A percentile compares a stretch with the other conserved stretches of the same genome.
Evolutionary conservation across 148 eudicot genomes (phyloP).

Genomic region (Tetragonia tetragonoides): DNA sequence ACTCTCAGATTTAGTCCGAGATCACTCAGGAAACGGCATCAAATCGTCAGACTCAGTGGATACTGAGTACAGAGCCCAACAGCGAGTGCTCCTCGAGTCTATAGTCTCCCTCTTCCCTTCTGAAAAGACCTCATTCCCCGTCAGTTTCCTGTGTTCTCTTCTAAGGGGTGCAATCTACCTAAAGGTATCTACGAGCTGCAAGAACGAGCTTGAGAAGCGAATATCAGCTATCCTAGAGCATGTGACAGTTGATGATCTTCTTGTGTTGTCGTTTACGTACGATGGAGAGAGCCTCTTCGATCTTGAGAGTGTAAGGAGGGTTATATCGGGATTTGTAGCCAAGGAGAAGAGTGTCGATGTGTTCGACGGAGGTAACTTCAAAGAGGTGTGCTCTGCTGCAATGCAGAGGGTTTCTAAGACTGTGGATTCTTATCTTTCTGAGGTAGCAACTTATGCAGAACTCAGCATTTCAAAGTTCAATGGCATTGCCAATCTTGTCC

Average conservation of each 20-base stretch:
- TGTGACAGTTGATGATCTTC: conserved; percentile 72
- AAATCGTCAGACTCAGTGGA: conserved; percentile 24
- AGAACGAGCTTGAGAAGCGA: conserved; percentile 74
- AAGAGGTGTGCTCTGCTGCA: conserved; percentile 59
- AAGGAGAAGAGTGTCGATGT: conserved; percentile 88
- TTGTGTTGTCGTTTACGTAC: conserved; percentile 60
- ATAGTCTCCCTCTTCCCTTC: conserved; percentile 62
- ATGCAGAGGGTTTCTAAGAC: conserved; percentile 76
- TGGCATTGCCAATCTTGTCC: conserved; percentile 86
- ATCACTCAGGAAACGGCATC: conserved; percentile 57
- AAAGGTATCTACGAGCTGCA: conserved; percentile 40
- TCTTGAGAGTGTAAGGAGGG: conserved; percentile 82
- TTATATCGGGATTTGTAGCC: conserved; percentile 65
- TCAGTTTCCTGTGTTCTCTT: conserved; percentile 75
- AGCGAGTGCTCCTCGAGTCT: conserved; percentile 50
- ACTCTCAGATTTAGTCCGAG: conserved; percentile 61
- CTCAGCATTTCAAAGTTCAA: conserved; percentile 88
- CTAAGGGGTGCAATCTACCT: conserved; percentile 69
- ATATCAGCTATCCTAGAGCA: conserved; percentile 69
- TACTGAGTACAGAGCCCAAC: conserved; percentile 41
- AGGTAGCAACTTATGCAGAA: conserved; percentile 63
- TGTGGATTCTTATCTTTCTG: conserved; percentile 78
- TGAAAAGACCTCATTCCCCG: conserved; percentile 68
- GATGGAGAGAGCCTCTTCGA: conserved; percentile 81
- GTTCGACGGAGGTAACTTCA: conserved; percentile 73